phyloP scores from a whole-genome alignment of 1,284 basidiomycete species.

The Ustanciosporium gigantosporum region DNA sequence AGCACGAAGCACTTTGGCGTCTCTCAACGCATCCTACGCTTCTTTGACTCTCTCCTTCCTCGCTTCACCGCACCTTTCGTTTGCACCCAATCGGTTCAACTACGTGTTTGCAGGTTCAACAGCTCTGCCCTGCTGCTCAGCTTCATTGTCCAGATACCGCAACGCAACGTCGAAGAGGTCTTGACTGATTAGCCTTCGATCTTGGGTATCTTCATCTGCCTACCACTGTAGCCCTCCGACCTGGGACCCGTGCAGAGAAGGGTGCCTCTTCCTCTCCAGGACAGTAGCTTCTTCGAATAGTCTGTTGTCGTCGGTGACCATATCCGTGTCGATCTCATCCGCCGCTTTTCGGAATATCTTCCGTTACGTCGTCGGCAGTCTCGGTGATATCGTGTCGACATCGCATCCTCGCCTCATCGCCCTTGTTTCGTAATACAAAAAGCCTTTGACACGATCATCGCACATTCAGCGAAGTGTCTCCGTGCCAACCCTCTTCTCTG shows the following conservation, averaged over 20 bases:
- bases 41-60: constrained; percentile 6
- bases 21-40: constrained; percentile 5
- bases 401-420: background rate
- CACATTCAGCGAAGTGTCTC: background rate
- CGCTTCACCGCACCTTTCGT: too few relatives aligned
- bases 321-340: too few relatives aligned
- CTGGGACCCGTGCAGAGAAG: background rate
- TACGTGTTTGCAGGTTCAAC: background rate
- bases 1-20: too few relatives aligned
- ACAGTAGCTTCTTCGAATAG: background rate
- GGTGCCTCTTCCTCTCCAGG: background rate
- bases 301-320: background rate
- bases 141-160: background rate
- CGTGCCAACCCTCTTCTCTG: background rate
- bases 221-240: constrained; percentile 10
- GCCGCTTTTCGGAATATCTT: too few relatives aligned
- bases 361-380: too few relatives aligned
- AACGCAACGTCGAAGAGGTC: constrained; percentile 25
- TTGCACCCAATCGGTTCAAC: constrained; percentile 1
- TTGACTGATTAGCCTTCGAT: constrained; percentile 28
- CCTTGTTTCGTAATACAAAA: background rate
- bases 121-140: background rate
- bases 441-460: background rate
- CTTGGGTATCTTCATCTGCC: constrained; percentile 8
- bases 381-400: background rate